These are phyloP conservation scores for Lodderomyces jiufengensis DNA, from an alignment of 1,139 yeast species.

Conservation along the genomic window DNA sequence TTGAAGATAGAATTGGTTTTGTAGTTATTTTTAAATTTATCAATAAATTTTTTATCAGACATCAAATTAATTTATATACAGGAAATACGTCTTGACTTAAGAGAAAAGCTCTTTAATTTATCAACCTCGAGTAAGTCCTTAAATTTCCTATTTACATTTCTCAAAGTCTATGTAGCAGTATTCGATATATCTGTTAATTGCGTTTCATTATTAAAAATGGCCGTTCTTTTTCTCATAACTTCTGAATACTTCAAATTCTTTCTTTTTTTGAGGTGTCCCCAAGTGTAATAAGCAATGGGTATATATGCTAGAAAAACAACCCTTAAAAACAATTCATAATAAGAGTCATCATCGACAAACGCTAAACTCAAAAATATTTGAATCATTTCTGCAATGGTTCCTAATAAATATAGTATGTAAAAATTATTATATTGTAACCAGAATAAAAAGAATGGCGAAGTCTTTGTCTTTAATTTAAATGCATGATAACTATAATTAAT, in stretches of 20 bases:
- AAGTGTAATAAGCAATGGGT: slow-evolving; percentile 36
- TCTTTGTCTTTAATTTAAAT: slow-evolving; percentile 40
- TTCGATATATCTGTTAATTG: background rate
- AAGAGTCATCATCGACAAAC: slow-evolving; percentile 34
- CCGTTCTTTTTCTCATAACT: slow-evolving; percentile 22
- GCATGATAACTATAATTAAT: slow-evolving; percentile 46
- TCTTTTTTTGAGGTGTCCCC: slow-evolving; percentile 28
- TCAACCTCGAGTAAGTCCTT: too few species aligned
- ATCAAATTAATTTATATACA: too few species aligned
- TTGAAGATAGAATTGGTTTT: too few species aligned
- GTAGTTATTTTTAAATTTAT: slow-evolving; percentile 4
- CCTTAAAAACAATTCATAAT: slow-evolving; percentile 26
- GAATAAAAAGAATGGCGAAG: slow-evolving; percentile 32
- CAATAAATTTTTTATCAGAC: too few species aligned
- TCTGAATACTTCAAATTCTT: slow-evolving; percentile 22
- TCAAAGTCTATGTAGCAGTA: background rate
- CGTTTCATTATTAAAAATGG: background rate
- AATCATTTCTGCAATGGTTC: slow-evolving; percentile 49
- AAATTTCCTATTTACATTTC: too few species aligned
- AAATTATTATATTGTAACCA: slow-evolving; percentile 40
- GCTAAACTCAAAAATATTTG: slow-evolving; percentile 49
- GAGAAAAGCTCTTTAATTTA: too few species aligned
- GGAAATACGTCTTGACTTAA: too few species aligned
- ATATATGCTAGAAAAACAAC: slow-evolving; percentile 29
- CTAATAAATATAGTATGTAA: slow-evolving; percentile 43